phyloP scores from a whole-genome alignment of 495 filamentous ascomycete genomes.

The Podospora didyma region DNA sequence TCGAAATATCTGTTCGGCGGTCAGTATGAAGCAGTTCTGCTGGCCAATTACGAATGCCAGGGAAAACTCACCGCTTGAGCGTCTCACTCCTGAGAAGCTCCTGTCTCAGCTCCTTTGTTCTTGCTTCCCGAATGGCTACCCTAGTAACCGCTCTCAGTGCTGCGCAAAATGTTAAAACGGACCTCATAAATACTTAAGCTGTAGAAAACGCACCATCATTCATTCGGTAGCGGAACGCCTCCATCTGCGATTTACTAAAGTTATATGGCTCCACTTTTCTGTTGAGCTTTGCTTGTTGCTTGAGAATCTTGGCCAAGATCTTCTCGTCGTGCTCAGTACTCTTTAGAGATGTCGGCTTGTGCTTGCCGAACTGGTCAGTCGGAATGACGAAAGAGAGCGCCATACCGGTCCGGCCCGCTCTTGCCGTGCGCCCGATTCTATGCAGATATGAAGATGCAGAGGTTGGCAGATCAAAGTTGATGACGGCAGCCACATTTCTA shows the following conservation, averaged over 20 bases:
- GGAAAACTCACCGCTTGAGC: conserved; percentile 56
- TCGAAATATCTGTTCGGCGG: conserved; percentile 66
- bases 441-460: conserved; percentile 90
- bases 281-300: conserved; percentile 66
- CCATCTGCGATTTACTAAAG: conserved; percentile 91
- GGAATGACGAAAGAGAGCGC: conserved; percentile 93
- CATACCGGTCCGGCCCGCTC: conserved; percentile 86
- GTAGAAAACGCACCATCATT: conserved; percentile 59
- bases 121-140: conserved; percentile 82
- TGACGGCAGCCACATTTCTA: conserved; percentile 85
- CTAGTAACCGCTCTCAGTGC: conserved; percentile 70
- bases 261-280: conserved; percentile 81
- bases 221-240: conserved; percentile 92
- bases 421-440: conserved; percentile 88
- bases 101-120: conserved; percentile 78
- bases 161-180: background rate
- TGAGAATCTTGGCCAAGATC: conserved; percentile 68
- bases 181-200: no score
- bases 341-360: conserved; percentile 74
- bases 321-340: conserved; percentile 77
- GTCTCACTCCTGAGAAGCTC: conserved; percentile 92
- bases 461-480: conserved; percentile 94
- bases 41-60: background rate
- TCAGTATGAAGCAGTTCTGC: background rate
- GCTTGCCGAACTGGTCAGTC: conserved; percentile 72